Percentiles rank a stretch among this genome's conserved stretches.
These are phyloP conservation scores for Fragosphaeria purpurea DNA, from an alignment of 2,329 filamentous ascomycete genomes.

Conservation along the genomic window DNA sequence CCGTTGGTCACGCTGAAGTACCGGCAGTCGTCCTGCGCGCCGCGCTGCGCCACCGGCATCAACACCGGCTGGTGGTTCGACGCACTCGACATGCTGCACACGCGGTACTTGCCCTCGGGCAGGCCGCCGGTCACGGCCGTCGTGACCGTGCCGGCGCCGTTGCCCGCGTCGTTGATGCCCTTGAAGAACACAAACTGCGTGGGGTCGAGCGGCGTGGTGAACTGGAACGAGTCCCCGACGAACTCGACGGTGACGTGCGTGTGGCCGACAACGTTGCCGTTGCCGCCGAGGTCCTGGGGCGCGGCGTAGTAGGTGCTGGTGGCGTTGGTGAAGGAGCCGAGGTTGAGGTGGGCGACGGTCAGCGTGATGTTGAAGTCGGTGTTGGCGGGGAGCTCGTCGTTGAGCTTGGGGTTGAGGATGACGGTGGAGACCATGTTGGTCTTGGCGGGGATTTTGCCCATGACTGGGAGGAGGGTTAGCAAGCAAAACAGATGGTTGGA, in stretches of 20 bases:
- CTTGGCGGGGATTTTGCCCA: slow-evolving; percentile 49
- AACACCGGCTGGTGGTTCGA: slow-evolving; percentile 57
- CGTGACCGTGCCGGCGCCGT: slow-evolving; percentile 42
- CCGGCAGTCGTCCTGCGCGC: slow-evolving; percentile 55
- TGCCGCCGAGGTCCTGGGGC: slow-evolving; percentile 41
- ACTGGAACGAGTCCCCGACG: slow-evolving; percentile 40
- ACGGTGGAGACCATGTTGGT: slow-evolving; percentile 48
- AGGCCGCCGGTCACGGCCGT: slow-evolving; percentile 48
- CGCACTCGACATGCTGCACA: slow-evolving; percentile 54
- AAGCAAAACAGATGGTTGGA: too few species aligned
- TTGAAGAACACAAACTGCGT: slow-evolving; percentile 53
- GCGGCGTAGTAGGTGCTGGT: slow-evolving; percentile 51
- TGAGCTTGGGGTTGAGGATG: slow-evolving; percentile 42
- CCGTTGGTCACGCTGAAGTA: slow-evolving; percentile 42
- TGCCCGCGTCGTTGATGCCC: slow-evolving; percentile 53
- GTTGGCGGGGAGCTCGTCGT: slow-evolving; percentile 35
- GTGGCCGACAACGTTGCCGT: slow-evolving; percentile 48
- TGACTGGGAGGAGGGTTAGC: slow-evolving; percentile 26
- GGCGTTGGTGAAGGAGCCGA: slow-evolving; percentile 53
- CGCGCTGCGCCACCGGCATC: slow-evolving; percentile 58
- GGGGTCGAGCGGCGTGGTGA: slow-evolving; percentile 41
- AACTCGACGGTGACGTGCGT: slow-evolving; percentile 52
- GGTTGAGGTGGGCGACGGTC: slow-evolving; percentile 40
- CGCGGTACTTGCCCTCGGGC: slow-evolving; percentile 52
- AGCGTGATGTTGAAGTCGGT: slow-evolving; percentile 44